Conservation (phyloP, 495 filamentous ascomycete species). For the Lasiosphaeria hispida region DNA sequence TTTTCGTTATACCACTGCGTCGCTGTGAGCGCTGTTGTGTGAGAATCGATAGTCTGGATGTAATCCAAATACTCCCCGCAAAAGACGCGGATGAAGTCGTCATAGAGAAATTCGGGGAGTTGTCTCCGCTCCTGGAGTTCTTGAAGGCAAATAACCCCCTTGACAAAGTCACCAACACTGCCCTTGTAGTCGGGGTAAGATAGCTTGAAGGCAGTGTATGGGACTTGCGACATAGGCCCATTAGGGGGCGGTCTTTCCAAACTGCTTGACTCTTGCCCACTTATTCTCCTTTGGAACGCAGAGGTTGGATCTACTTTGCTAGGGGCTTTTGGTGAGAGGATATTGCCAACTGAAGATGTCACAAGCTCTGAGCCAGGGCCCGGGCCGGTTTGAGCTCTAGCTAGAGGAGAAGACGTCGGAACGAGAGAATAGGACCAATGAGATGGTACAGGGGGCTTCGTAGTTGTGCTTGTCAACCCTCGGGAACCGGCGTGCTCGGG, state of each 20-base stretch:
- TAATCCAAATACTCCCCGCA: conserved; percentile 43
- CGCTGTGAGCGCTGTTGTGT: conserved; percentile 28
- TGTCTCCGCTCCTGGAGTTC: conserved; percentile 40
- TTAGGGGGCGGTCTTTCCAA: conserved; percentile 21
- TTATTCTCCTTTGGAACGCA: not conserved
- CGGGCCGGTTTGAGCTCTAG: not conserved
- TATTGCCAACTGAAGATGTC: not conserved
- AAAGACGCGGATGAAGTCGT: conserved; percentile 63
- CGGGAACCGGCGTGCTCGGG: not conserved
- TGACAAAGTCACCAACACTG: conserved; percentile 51
- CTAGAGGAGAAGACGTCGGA: not conserved
- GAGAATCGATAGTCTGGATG: conserved; percentile 22
- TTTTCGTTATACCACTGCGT: conserved; percentile 46
- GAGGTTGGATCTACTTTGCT: not conserved
- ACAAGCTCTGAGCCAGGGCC: not conserved
- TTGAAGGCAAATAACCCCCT: conserved; percentile 54
- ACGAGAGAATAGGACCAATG: not conserved
- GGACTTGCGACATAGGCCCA: conserved; percentile 23
- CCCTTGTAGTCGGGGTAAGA: conserved; percentile 60
- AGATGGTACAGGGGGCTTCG: not conserved
- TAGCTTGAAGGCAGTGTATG: conserved; percentile 50
- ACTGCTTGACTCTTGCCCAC: conserved; percentile 10
- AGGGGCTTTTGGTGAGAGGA: not conserved
- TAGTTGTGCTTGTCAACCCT: not conserved
- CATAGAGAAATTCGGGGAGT: conserved; percentile 55